Evolutionary conservation across 1,284 basidiomycete species (phyloP).

Genomic region (Anthracocystis walkeri): DNA sequence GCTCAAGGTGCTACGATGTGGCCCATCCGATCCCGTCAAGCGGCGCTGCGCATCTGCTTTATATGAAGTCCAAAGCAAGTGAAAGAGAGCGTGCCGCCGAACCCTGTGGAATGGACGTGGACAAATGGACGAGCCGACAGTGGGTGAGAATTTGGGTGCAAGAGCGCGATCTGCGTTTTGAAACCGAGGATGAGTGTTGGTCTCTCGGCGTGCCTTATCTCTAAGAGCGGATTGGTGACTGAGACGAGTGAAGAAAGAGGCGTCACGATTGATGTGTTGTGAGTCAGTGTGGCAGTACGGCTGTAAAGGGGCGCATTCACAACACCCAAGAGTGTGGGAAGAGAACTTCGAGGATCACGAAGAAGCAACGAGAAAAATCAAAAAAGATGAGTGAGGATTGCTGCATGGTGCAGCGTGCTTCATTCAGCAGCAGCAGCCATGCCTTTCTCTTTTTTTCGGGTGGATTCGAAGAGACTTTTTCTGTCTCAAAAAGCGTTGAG

Average conservation of each 20-base stretch:
- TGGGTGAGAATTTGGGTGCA: background rate
- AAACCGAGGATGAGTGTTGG: slow-evolving; percentile 20
- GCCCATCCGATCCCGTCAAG: background rate
- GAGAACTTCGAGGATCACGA: slow-evolving; percentile 4
- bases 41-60: background rate
- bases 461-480: background rate
- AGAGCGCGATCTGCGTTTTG: background rate
- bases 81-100: background rate
- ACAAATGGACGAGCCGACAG: background rate
- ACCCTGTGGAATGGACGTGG: background rate
- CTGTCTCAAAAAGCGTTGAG: background rate
- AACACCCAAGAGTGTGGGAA: background rate
- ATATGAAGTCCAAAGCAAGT: background rate
- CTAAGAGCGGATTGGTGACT: background rate
- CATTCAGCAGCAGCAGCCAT: background rate
- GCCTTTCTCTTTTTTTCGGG: background rate
- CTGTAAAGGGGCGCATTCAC: background rate
- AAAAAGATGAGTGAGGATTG: slow-evolving; percentile 3
- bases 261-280: background rate
- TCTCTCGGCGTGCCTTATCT: slow-evolving; percentile 2
- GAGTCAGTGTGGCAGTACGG: slow-evolving; percentile 1
- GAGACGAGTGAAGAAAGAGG: background rate
- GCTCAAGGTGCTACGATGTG: background rate
- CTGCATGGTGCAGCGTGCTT: background rate
- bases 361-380: background rate